Evolutionary conservation across 2,329 filamentous ascomycete species (phyloP), one percentile per base, ranked within the genome.

Genomic region (Rasamsonia emersonii): DNA sequence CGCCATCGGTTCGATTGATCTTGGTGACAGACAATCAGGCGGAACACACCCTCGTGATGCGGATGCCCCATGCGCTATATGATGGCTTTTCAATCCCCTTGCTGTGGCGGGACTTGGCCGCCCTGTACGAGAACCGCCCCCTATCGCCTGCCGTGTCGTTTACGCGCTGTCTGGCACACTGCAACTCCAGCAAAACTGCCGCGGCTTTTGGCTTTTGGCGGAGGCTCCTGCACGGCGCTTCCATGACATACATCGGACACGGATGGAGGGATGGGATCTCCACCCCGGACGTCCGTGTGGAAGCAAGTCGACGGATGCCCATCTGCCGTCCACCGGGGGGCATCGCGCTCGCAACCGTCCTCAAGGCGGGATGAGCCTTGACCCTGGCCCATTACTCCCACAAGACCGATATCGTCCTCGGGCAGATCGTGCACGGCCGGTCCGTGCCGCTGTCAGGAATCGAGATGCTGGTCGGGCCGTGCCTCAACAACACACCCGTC

Each of bases 1-100:
- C n/a, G n/a, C n/a, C n/a, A n/a, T n/a, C n/a, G n/a, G n/a, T 23
- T 23, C 20, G n/a, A 23, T n/a, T n/a, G 7, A 23, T n/a, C n/a
- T n/a, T 23, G 20, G n/a, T 23, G 8, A 8, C 20, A 23, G 20
- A n/a, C 7, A 23, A 23, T 23, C 20, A 23, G 20, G 8, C 7
- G n/a, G n/a, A n/a, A n/a, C n/a, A n/a, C n/a, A n/a, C n/a, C n/a
- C 11, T 26, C 15, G 62, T 79, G 28, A 65, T 77, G 53, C 69
- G 73, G 38, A 66, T 78, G 35, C 76, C 73, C 0, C 75, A 78
- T 48, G 69, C 74, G 0, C 73, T 77, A 42, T 77, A 77, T 50
- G 74, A 78, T 40, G 75, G 74, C 43, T 71, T 77, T 25, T 77
- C 69, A 40, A 62, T 78, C 5, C 70, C 71, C 1, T 47, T 64